phyloP scores from a whole-genome alignment of 768 basidiomycete species.

The Termitomyces sp. region DNA sequence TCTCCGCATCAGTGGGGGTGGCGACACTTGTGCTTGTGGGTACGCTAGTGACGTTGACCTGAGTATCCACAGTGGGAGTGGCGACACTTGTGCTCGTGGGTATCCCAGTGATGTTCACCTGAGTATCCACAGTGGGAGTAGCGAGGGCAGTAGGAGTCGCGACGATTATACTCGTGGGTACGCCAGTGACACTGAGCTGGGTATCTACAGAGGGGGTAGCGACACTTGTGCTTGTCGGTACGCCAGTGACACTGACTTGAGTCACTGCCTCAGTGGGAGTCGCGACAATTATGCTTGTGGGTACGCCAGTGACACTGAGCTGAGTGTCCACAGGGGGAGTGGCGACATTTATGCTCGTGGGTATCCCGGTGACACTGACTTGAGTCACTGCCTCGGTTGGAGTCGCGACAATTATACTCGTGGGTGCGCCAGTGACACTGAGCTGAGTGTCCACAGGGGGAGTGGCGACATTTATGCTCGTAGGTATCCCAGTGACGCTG shows the following conservation, averaged over 20 bases:
- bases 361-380: background rate
- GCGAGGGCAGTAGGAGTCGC: too few species aligned
- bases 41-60: background rate
- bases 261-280: too few species aligned
- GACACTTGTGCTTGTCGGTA: background rate
- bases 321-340: background rate
- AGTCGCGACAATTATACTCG: too few species aligned
- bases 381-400: too few species aligned
- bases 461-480: too few species aligned
- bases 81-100: background rate
- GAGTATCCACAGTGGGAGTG: background rate
- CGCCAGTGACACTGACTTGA: background rate
- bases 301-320: too few species aligned
- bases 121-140: too few species aligned
- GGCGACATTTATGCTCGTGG: background rate
- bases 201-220: background rate
- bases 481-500: background rate
- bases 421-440: too few species aligned
- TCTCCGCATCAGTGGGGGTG: background rate
- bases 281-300: too few species aligned
- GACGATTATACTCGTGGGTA: too few species aligned
- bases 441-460: too few species aligned
- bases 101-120: background rate
- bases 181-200: background rate
- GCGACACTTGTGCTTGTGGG: too few species aligned